These are phyloP conservation scores for Endothia cerciana DNA, from an alignment of 2,329 filamentous ascomycete species.

Conservation along the genomic window DNA sequence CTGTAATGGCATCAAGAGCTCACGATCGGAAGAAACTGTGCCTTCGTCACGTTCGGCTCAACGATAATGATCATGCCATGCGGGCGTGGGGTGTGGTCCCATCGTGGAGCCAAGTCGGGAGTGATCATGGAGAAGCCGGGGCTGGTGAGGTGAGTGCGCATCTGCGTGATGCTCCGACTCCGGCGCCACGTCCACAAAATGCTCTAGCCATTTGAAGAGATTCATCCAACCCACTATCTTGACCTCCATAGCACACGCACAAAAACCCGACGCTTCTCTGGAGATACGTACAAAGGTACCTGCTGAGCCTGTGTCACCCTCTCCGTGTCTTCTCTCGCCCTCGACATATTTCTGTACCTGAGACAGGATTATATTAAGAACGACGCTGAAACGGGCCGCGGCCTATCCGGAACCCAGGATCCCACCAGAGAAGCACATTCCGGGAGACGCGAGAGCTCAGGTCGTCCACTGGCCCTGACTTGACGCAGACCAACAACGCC, in stretches of 20 bases:
- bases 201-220: too few relatives aligned
- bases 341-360: background rate
- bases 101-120: background rate
- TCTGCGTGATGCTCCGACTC: constrained; percentile 7
- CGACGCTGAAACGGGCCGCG: constrained; percentile 18
- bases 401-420: constrained; percentile 1
- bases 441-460: constrained; percentile 18
- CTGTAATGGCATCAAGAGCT: background rate
- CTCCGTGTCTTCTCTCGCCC: background rate
- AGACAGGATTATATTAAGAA: constrained; percentile 22
- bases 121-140: background rate
- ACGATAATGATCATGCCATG: background rate
- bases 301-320: background rate
- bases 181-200: constrained; percentile 5
- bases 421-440: constrained; percentile 3
- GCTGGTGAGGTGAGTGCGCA: constrained; percentile 6
- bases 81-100: background rate
- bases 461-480: background rate
- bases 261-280: too few relatives aligned
- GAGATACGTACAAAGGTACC: background rate
- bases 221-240: too few relatives aligned
- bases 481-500: background rate
- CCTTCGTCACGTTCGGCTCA: too few relatives aligned
- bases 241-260: too few relatives aligned
- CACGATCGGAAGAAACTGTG: too few relatives aligned